Conservation (phyloP, 192 early-diverging fungal genomes). For the Polychytrium aggregatum region DNA sequence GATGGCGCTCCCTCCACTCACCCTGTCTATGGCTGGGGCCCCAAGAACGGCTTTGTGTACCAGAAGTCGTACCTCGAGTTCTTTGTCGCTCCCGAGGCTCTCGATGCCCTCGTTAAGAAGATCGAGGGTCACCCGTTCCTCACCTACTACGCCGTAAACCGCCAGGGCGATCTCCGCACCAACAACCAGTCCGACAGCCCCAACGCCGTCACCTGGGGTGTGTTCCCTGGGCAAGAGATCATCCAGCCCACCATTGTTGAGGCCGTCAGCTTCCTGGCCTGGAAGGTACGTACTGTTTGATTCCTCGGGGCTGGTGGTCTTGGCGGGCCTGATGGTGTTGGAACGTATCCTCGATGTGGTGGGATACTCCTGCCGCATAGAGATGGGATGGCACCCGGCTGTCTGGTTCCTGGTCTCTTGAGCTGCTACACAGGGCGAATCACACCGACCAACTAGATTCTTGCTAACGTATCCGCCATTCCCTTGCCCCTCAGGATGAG, state of each 20-base stretch:
- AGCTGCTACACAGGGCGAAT: too few species aligned
- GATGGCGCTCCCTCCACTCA: slow-evolving; percentile 75
- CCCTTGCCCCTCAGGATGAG: slow-evolving; percentile 63
- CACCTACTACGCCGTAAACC: slow-evolving; percentile 87
- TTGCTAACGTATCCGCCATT: too few species aligned
- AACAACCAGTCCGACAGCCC: slow-evolving; percentile 78
- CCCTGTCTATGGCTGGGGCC: slow-evolving; percentile 84
- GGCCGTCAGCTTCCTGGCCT: slow-evolving; percentile 72
- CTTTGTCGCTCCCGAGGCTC: slow-evolving; percentile 64
- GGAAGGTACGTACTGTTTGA: slow-evolving; percentile 52
- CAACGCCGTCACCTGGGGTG: slow-evolving; percentile 97
- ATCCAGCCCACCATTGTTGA: slow-evolving; percentile 95
- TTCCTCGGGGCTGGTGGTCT: too few species aligned
- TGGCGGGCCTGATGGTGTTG: too few species aligned
- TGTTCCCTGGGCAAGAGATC: slow-evolving; percentile 95
- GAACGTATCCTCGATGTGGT: too few species aligned
- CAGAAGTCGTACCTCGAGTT: slow-evolving; percentile 95
- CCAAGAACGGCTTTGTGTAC: slow-evolving; percentile 89
- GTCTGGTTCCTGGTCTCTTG: too few species aligned
- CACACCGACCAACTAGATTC: too few species aligned
- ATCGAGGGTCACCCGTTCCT: slow-evolving; percentile 56
- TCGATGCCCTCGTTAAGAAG: slow-evolving; percentile 57
- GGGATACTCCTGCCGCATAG: too few species aligned
- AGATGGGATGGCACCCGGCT: too few species aligned
- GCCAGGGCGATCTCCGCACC: slow-evolving; percentile 76